Conservation (phyloP, 768 basidiomycete species). For the Dioszegia crocea region DNA sequence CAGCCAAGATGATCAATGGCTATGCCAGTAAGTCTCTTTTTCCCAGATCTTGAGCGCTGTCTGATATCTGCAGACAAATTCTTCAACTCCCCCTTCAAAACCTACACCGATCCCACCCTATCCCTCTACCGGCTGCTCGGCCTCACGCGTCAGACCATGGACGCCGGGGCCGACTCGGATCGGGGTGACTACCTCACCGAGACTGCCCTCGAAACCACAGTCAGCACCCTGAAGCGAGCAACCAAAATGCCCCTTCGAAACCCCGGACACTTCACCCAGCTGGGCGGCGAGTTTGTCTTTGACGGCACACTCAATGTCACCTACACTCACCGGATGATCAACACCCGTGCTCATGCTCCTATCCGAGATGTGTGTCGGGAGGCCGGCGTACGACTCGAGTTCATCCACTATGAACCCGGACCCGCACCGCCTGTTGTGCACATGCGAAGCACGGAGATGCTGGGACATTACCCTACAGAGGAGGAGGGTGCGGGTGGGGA, state of each 20-base stretch:
- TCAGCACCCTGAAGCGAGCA: conserved; percentile 60
- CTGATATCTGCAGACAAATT: conserved; percentile 54
- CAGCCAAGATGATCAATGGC: conserved; percentile 68
- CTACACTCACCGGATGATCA: conserved; percentile 82
- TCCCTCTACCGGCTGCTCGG: conserved; percentile 69
- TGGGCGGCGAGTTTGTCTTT: conserved; percentile 85
- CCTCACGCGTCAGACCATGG: conserved; percentile 60
- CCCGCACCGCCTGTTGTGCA: conserved; percentile 39
- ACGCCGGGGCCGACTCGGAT: conserved; percentile 54
- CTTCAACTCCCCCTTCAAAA: conserved; percentile 64
- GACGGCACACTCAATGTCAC: conserved; percentile 60
- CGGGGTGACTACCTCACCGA: conserved; percentile 64
- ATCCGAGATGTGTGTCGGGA: conserved; percentile 65
- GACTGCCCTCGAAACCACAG: conserved; percentile 63
- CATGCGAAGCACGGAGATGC: conserved; percentile 14
- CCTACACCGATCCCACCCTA: conserved; percentile 75
- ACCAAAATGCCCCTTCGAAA: conserved; percentile 65
- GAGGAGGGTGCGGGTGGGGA: not conserved
- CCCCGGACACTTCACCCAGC: conserved; percentile 56
- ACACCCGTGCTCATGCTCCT: conserved; percentile 67
- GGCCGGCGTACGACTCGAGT: conserved; percentile 54
- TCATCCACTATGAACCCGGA: conserved; percentile 43
- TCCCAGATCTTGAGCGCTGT: not conserved
- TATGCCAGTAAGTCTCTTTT: conserved; percentile 58
- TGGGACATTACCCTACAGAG: conserved; percentile 4